A percentile compares a stretch with the other conserved stretches of the same genome.
Evolutionary conservation across 768 basidiomycete species (phyloP).

Genomic region (Sarcomyxa edulis): DNA sequence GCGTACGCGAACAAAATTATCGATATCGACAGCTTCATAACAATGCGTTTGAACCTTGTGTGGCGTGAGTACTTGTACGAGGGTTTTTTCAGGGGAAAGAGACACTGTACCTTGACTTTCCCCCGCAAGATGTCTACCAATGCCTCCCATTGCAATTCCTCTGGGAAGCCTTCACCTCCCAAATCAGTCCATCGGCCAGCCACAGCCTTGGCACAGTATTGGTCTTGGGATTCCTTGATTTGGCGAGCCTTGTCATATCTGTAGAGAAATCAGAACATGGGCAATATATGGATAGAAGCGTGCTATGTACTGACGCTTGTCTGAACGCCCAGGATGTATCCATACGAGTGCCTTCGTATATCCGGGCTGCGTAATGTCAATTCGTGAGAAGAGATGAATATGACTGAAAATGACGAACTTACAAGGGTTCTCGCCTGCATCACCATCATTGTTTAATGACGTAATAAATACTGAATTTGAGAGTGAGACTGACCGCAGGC

Average conservation of each 20-base stretch:
- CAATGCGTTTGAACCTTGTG: conserved; percentile 50
- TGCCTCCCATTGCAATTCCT: conserved; percentile 73
- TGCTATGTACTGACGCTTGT: conserved; percentile 44
- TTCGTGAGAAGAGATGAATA: too few species aligned
- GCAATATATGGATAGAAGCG: neutral
- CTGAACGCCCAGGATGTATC: conserved; percentile 69
- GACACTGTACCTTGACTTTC: conserved; percentile 55
- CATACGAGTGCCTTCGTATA: conserved; percentile 51
- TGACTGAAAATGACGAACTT: conserved; percentile 8
- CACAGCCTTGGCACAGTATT: conserved; percentile 50
- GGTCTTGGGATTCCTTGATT: conserved; percentile 64
- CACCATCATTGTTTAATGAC: neutral
- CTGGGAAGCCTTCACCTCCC: conserved; percentile 60
- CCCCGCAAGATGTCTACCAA: conserved; percentile 76
- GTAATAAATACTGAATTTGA: neutral
- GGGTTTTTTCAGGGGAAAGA: neutral
- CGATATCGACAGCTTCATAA: conserved; percentile 63
- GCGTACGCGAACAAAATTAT: conserved; percentile 63
- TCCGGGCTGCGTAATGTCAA: conserved; percentile 17
- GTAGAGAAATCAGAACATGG: conserved; percentile 15
- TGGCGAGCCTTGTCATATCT: conserved; percentile 63
- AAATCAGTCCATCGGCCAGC: conserved; percentile 43
- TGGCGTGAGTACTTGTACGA: neutral
- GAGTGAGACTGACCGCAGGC: conserved; percentile 42
- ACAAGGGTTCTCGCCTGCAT: conserved; percentile 53